phyloP scores from a whole-genome alignment of 768 basidiomycete species.

The Cubamyces sp. region DNA sequence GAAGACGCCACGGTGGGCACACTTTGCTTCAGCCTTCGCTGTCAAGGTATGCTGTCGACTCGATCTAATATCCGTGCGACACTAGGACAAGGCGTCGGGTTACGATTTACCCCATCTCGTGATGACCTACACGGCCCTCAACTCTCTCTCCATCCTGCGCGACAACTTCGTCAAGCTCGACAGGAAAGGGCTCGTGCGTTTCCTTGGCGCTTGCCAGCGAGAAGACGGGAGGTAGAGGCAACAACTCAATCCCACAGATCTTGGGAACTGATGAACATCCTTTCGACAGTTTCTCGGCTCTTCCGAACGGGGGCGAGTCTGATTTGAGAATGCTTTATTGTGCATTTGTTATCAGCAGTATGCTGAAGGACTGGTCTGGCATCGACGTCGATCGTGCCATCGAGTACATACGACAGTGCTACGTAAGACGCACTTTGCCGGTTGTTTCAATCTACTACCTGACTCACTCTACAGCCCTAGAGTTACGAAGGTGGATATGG shows the following conservation, averaged over 20 bases:
- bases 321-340: slow-evolving; percentile 88
- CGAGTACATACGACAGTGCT: slow-evolving; percentile 68
- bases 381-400: slow-evolving; percentile 65
- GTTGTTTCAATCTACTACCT: neutral
- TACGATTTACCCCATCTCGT: slow-evolving; percentile 83
- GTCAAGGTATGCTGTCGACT: neutral
- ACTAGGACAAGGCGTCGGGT: slow-evolving; percentile 45
- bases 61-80: no score
- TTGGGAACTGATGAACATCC: neutral
- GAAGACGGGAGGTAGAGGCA: slow-evolving; percentile 77
- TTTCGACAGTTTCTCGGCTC: slow-evolving; percentile 66
- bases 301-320: slow-evolving; percentile 69
- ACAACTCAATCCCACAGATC: neutral
- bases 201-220: slow-evolving; percentile 74
- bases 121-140: slow-evolving; percentile 90
- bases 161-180: slow-evolving; percentile 81
- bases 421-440: slow-evolving; percentile 49
- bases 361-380: slow-evolving; percentile 81
- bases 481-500: slow-evolving; percentile 94
- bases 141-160: slow-evolving; percentile 83
- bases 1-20: slow-evolving; percentile 18
- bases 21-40: neutral
- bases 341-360: slow-evolving; percentile 79
- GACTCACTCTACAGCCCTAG: slow-evolving; percentile 43
- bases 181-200: slow-evolving; percentile 62